Evolutionary conservation across 2,329 filamentous ascomycete species (phyloP), one percentile per base, ranked within the genome.

Genomic region (Didymellaceae sp.): DNA sequence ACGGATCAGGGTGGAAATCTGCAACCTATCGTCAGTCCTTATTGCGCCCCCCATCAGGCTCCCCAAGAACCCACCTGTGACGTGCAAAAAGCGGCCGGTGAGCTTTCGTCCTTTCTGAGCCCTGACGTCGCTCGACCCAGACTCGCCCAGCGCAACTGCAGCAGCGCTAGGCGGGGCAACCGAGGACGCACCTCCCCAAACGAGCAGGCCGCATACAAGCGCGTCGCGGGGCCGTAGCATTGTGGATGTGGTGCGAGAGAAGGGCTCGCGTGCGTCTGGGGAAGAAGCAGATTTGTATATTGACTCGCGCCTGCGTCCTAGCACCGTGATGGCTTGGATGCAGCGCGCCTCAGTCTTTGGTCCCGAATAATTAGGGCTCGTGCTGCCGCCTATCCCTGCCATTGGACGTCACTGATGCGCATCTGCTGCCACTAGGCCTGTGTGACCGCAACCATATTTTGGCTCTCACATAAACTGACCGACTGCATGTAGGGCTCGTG

Each of bases 1-100:
- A 89, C 33, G 85, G 84, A 72, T 99, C 94, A 37, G 91, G 91
- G 67, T 99, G 94, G 63, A 97, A 83, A 76, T 99, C 94, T 96
- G 45, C 34, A 47, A 14, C 26, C 13, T 37, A 16, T 24, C n/a
- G 50, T 58, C 41, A 58, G 50, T 34, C 14, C 18, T 37, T 42
- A n/a, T 13, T 20, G 22, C 16, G 30, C 32, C 32, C 37, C 28
- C 48, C 30, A 41, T 47, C 41, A 28, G 25, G 26, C 35, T 28
- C 30, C n/a, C 24, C 26, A 38, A 35, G n/a, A 31, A 53, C 58
- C 32, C 77, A 93, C 90, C 91, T 75, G 91, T 94, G 62, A 96
- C 89, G 74, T 96, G 91, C 68, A 96, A 80, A 77, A 96, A 96
- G 70, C 84, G 85, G 58, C 91, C 91, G 39, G 73, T 73, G 43